Conservation (phyloP, 495 filamentous ascomycete genomes). For the Talaromyces adpressus region DNA sequence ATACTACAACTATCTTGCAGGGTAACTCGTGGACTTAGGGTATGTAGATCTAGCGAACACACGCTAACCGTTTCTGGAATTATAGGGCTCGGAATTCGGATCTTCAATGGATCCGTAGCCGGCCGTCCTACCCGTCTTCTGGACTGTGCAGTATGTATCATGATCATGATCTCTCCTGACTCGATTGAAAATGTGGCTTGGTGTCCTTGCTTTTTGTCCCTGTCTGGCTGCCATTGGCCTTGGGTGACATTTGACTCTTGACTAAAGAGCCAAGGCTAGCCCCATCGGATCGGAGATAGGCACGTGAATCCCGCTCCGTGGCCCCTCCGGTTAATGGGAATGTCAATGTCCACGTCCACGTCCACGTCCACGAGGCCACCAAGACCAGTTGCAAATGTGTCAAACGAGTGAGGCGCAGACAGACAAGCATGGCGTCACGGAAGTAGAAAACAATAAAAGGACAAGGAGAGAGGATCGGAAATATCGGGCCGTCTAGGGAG, state of each 20-base stretch:
- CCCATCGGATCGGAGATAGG: neutral
- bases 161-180: neutral
- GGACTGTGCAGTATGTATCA: neutral
- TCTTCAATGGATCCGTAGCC: neutral
- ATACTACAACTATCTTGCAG: neutral
- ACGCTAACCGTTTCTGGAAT: neutral
- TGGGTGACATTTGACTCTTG: too few relatives aligned
- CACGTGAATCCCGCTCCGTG: neutral
- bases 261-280: neutral
- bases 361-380: neutral
- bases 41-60: neutral
- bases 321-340: neutral
- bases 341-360: too few relatives aligned
- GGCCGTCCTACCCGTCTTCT: too few relatives aligned
- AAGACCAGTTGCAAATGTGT: neutral
- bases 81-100: neutral
- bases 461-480: neutral
- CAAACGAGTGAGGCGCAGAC: neutral
- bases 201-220: neutral
- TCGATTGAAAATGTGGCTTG: neutral
- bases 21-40: neutral
- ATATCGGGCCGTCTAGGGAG: neutral
- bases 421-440: neutral
- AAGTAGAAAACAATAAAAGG: neutral
- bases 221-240: neutral